Percentiles rank a stretch among this genome's conserved stretches.
phyloP scores from a whole-genome alignment of 108 stramenopile genomes.

The Skeletonema tropicum region DNA sequence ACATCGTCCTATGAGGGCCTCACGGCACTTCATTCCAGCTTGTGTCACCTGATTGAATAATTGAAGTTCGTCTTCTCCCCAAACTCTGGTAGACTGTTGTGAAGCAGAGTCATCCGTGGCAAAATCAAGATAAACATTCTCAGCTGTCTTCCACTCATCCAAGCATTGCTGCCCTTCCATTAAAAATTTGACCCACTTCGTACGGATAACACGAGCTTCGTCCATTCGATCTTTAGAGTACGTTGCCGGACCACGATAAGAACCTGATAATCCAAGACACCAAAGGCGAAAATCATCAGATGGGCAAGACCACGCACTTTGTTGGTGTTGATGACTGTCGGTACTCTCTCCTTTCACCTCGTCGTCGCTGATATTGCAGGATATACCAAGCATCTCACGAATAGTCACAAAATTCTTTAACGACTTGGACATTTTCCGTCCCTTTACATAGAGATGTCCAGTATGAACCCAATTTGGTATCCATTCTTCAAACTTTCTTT shows the following conservation, averaged over 20 bases:
- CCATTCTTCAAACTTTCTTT: conserved; percentile 65
- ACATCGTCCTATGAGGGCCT: conserved; percentile 32
- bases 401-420: conserved; percentile 98
- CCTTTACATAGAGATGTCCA: conserved; percentile 97
- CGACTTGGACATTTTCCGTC: conserved; percentile 97
- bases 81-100: conserved; percentile 34
- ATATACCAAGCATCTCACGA: conserved; percentile 57
- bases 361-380: not conserved
- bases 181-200: conserved; percentile 67
- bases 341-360: not conserved
- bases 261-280: conserved; percentile 83
- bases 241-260: conserved; percentile 79
- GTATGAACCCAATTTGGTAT: conserved; percentile 98
- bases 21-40: conserved; percentile 22
- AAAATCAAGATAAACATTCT: not conserved
- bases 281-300: conserved; percentile 89
- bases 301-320: conserved; percentile 51
- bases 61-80: conserved; percentile 50
- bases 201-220: conserved; percentile 61
- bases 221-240: conserved; percentile 65
- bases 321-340: not conserved
- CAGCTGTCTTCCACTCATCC: conserved; percentile 9
- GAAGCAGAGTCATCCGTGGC: conserved; percentile 3
- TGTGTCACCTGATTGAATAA: conserved; percentile 42
- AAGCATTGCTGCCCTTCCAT: conserved; percentile 68